Base-by-base conservation (phyloP, 2,329 filamentous ascomycete species). In the Ceratocystis albifundus region DNA sequence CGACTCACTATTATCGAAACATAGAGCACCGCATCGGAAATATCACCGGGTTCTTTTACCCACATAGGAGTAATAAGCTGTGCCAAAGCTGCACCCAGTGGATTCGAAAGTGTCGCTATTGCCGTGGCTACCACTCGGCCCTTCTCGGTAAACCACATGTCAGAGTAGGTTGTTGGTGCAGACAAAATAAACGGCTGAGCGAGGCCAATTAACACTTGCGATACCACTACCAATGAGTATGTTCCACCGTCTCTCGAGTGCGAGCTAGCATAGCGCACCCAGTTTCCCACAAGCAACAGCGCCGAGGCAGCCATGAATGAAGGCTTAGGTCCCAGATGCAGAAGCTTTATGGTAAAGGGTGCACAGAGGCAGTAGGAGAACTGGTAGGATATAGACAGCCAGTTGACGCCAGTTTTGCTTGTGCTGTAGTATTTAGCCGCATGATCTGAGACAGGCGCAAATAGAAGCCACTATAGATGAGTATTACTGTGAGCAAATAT, bases 121-220 rank as follows among this genome's bases (percentile, higher is more conserved):
- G 93, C 94, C 0, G 93, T 97, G 20, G 93, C 93, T 65, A 88
- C 87, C 12, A 96, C 89, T 65, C 94, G 84, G 6, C 92, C 93
- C 45, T 66, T 67, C 32, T 72, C 63, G 1, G 90, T 92, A 76
- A 97, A 97, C 94, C 94, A 97, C 68, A 96, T 79, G 74, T 96
- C 92, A 65, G 89, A 94, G 76, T 96, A 99, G 69, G 90, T 81
- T 0, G 94, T 93, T 0, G 94, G 93, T 0, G 93, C 90, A 5
- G 88, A 86, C 8, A 97, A 83, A 12, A 96, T 90, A 74, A 97
- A 97, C 0, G 94, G 92, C 74, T 99, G 94, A 0, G 90, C 86
- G 48, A 96, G 80, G 0, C 93, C 94, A 64, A 89, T 90, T 68
- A 99, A 75, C 73, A 97, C 88, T 77, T 97, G 93, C 3, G 93